phyloP scores from a whole-genome alignment of 2,329 filamentous ascomycete genomes.

The Fusarium metavorans region DNA sequence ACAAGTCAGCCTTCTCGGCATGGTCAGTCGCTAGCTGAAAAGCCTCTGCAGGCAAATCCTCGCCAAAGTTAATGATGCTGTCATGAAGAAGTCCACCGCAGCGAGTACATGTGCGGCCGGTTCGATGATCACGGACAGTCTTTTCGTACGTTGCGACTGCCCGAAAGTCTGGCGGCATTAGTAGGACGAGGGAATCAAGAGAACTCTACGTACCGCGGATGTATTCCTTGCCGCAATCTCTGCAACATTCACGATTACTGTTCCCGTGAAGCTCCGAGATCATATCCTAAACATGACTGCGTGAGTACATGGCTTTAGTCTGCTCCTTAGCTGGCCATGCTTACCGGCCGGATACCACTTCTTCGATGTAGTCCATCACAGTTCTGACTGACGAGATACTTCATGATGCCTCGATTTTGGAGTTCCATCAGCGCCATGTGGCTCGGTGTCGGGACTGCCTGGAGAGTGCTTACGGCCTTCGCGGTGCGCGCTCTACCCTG shows the following conservation, averaged over 20 bases:
- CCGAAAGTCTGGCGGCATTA: slow-evolving; percentile 50
- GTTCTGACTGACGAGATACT: slow-evolving; percentile 57
- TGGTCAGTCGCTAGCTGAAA: slow-evolving; percentile 51
- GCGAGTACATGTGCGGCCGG: slow-evolving; percentile 56
- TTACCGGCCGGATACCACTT: slow-evolving; percentile 59
- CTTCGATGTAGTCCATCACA: slow-evolving; percentile 57
- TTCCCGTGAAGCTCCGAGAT: slow-evolving; percentile 63
- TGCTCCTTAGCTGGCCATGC: neutral
- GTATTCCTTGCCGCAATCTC: slow-evolving; percentile 59
- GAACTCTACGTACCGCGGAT: slow-evolving; percentile 51
- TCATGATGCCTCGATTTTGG: slow-evolving; percentile 55
- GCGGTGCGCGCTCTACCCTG: slow-evolving; percentile 52
- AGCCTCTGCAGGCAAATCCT: slow-evolving; percentile 48
- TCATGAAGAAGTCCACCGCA: slow-evolving; percentile 56
- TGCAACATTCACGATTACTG: slow-evolving; percentile 59
- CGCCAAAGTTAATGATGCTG: slow-evolving; percentile 61
- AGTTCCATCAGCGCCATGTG: slow-evolving; percentile 62
- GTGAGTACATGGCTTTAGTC: neutral
- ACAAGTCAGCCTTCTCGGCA: slow-evolving; percentile 57
- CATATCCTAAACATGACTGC: slow-evolving; percentile 44
- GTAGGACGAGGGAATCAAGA: rapidly evolving
- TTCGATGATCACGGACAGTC: slow-evolving; percentile 59
- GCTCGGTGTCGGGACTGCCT: slow-evolving; percentile 58
- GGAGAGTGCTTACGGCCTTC: slow-evolving; percentile 52
- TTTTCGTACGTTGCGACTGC: slow-evolving; percentile 58